Base-by-base conservation (phyloP, 345 rosid genomes). In the Citropsis articulata region DNA sequence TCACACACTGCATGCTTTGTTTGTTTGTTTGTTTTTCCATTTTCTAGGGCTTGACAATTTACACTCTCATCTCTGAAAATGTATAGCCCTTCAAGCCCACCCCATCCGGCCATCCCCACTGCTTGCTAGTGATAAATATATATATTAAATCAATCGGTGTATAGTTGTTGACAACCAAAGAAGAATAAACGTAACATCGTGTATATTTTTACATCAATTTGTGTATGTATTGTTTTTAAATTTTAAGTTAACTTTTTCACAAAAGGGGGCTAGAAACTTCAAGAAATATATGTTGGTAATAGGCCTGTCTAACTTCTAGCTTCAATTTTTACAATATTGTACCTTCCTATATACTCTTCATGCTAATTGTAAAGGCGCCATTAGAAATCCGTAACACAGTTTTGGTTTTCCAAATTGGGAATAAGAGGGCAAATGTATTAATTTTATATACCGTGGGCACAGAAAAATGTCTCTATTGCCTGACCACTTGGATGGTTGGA, bases 1-100 rank as follows among this genome's bases (percentile, higher is more conserved):
- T 90, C 91, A 79, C 28, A 40, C 55, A 87, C 86, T 28, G 86
- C 93, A 90, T 84, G 91, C 93, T 84, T 77, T 79, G n/a, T 31
- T 66, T 22, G 13, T 53, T 53, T 53, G 57, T 53, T 50, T 50
- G 56, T 50, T 50, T 77, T 64, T 78, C 85, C 84, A 81, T 78
- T 83, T 77, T 82, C 87, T 88, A 82, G 88, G 86, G 88, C 81
- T 89, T 84, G 75, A 78, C 85, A 79, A 73, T 45, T 14, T 31
- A 62, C 31, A 62, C 42, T 30, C 12, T 50, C 19, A 10, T 25
- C 55, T 53, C 18, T 53, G 18, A 48, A 27, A 66, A 66, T 35
- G 14, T 33, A 21, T 66, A 66, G 14, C 19, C 60, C 53, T 27
- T 64, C 78, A 9, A 73, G 22, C 69, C 64, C 21, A 22, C 53